phyloP scores from a whole-genome alignment of 192 early-diverging fungal genomes.

The Gryganskiella cystojenkinii region DNA sequence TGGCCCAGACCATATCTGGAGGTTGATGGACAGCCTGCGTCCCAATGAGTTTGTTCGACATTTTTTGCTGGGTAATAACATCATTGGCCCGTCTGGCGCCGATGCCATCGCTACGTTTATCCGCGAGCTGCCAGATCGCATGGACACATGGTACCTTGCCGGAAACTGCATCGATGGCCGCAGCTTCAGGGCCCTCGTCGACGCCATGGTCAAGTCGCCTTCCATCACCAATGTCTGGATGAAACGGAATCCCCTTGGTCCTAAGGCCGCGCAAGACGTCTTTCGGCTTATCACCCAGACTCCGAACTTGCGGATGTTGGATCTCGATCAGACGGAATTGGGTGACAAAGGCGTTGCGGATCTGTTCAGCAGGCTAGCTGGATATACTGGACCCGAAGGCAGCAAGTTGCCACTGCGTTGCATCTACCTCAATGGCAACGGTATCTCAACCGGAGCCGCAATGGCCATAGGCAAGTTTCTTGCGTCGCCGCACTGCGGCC shows the following conservation, averaged over 20 bases:
- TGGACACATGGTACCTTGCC: slow-evolving; percentile 7
- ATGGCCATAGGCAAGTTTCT: slow-evolving; percentile 9
- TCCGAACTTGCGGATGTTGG: slow-evolving; percentile 10
- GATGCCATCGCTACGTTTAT: not conserved
- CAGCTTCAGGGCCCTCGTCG: slow-evolving; percentile 1
- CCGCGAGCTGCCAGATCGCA: not conserved
- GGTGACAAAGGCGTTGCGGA: slow-evolving; percentile 7
- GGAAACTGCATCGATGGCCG: not conserved
- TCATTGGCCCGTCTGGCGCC: slow-evolving; percentile 3
- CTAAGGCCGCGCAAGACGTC: not conserved
- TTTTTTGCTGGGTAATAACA: not conserved
- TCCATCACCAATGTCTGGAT: slow-evolving; percentile 8
- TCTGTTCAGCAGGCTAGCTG: slow-evolving; percentile 4
- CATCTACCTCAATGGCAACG: slow-evolving; percentile 10
- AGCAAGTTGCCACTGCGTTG: slow-evolving; percentile 16
- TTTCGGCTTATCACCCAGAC: slow-evolving; percentile 6
- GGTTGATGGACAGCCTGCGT: slow-evolving; percentile 3
- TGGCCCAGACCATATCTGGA: slow-evolving; percentile 15
- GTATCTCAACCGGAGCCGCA: slow-evolving; percentile 10
- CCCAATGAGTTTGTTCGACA: slow-evolving; percentile 1
- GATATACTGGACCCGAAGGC: slow-evolving; percentile 4
- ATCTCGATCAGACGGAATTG: slow-evolving; percentile 14
- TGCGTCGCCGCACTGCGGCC: slow-evolving; percentile 4
- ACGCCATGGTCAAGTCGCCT: slow-evolving; percentile 3
- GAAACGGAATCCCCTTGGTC: slow-evolving; percentile 4